Evolutionary conservation across 1,284 basidiomycete species (phyloP), one percentile per base, ranked within the genome.

Genomic region (Rhodotorula mucilaginosa): DNA sequence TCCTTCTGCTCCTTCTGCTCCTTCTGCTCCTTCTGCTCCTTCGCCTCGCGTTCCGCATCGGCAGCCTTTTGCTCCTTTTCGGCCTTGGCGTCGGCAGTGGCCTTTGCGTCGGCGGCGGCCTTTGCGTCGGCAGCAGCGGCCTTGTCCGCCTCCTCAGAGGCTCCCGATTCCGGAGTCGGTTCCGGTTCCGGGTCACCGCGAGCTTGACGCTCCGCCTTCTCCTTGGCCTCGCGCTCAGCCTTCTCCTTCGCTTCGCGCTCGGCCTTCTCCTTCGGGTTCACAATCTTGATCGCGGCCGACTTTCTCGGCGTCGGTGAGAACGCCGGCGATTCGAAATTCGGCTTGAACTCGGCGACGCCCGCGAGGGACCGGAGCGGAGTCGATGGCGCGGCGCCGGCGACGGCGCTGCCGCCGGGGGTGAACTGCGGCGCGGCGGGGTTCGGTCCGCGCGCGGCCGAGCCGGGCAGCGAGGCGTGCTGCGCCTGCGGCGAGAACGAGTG

Each of bases 41-140:
- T 39, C 23, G 16, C 56, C 57, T 39, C 16, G 47, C 60, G 57
- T 18, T 60, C 39, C 10, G 62, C 64, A 8, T 49, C 26, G n/a
- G 66, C 69, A 52, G 63, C 80, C 67, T 81, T 75, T 49, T 82
- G 80, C 51, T 81, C 80, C 74, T 79, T 65, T 18, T n/a, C 29
- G 16, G 64, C 52, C 63, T 72, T 52, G 16, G 31, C 70, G 12
- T 47, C 26, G 34, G 34, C 34, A 34, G 34, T 34, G 34, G 59
- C 61, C 66, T 67, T 59, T n/a, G 61, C 72, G 65, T 77, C 65
- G 48, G 54, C 61, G 75, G 79, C 69, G 1, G 52, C 31, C 29
- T 46, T 56, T 34, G 31, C 61, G 2, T 26, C 31, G 2, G 61
- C 62, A 6, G 63, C 63, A n/a, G 49, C 65, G 21, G 58, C 68